These are phyloP conservation scores for Mucuna pruriens DNA, from an alignment of 306 rosid genomes.

Conservation along the genomic window DNA sequence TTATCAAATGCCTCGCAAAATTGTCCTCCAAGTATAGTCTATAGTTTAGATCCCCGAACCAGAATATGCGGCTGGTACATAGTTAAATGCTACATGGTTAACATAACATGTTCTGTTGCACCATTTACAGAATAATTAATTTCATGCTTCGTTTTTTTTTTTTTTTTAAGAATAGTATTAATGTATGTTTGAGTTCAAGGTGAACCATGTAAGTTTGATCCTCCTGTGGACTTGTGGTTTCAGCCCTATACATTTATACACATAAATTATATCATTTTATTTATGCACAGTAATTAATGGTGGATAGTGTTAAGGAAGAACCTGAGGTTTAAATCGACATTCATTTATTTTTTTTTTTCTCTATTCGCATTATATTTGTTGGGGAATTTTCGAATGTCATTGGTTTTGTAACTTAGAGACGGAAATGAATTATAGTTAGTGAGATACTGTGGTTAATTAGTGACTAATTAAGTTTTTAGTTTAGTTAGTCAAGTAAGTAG, in stretches of 20 bases:
- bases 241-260: background rate
- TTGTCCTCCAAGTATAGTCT: constrained; percentile 86
- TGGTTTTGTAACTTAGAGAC: background rate
- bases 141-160: too few species aligned
- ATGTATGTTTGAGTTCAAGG: background rate
- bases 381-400: background rate
- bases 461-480: background rate
- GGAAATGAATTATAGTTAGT: background rate
- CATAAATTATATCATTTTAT: too few species aligned
- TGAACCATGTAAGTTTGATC: background rate
- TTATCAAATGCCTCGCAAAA: constrained; percentile 72
- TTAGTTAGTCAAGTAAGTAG: background rate
- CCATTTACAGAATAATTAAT: background rate
- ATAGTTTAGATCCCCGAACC: constrained; percentile 98
- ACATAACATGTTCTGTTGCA: background rate
- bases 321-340: too few species aligned
- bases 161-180: background rate
- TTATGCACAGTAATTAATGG: too few species aligned
- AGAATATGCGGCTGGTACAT: constrained; percentile 79
- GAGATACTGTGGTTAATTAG: background rate
- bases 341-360: too few species aligned
- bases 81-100: constrained; percentile 19
- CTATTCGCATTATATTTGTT: too few species aligned
- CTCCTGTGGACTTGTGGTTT: background rate
- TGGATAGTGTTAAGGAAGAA: too few species aligned